Evolutionary conservation across 2,329 filamentous ascomycete genomes (phyloP).

Genomic region (Trichoderma oligosporum): DNA sequence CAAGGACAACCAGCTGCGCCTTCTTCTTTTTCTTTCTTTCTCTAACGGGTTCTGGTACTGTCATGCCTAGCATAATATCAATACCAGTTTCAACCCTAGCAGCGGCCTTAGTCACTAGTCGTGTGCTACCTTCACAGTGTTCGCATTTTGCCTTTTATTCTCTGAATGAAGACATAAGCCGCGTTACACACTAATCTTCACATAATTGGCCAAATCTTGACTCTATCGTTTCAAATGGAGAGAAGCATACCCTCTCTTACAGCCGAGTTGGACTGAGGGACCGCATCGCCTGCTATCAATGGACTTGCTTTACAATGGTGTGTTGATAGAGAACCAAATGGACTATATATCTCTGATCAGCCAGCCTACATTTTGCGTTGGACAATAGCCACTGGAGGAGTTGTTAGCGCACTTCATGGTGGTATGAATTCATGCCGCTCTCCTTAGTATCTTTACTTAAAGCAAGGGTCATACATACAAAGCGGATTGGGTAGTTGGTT

Average conservation of each 20-base stretch:
- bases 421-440: not conserved
- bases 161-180: not conserved
- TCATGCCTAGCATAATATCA: constrained; percentile 5
- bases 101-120: not conserved
- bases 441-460: too few relatives aligned
- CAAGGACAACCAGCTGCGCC: constrained; percentile 31
- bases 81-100: constrained; percentile 3
- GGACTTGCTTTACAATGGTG: constrained; percentile 71
- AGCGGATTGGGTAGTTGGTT: constrained; percentile 52
- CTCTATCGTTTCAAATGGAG: not conserved
- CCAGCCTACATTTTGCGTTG: not conserved
- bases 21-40: constrained; percentile 28
- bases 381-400: constrained; percentile 52
- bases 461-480: too few relatives aligned
- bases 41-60: constrained; percentile 14
- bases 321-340: not conserved
- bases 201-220: constrained; percentile 2
- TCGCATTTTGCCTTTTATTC: not conserved
- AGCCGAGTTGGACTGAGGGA: constrained; percentile 46
- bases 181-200: not conserved
- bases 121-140: not conserved
- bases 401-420: constrained; percentile 50
- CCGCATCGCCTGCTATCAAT: constrained; percentile 53
- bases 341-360: not conserved
- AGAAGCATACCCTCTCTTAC: constrained; percentile 16